Percentiles rank a stretch among this genome's conserved stretches.
phyloP scores from a whole-genome alignment of 331 rosid genomes.

The Quercus tomentella region DNA sequence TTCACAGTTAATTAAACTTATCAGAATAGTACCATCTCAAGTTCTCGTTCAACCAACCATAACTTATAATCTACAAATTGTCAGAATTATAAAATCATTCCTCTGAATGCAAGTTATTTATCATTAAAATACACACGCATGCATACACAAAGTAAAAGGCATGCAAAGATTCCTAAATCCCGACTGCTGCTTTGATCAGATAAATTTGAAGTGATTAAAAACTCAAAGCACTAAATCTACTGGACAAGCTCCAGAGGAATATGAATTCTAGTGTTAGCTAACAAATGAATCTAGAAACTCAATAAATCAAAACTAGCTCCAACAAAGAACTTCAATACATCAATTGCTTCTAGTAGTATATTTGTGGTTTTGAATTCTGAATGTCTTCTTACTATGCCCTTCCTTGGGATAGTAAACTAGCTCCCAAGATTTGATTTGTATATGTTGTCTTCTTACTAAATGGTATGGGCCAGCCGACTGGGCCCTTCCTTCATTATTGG shows the following conservation, averaged over 20 bases:
- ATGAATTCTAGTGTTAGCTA: conserved; percentile 15
- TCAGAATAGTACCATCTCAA: neutral
- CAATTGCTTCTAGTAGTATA: conserved; percentile 25
- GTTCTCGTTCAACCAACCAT: conserved; percentile 8
- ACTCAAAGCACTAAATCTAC: conserved; percentile 24
- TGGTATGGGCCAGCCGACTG: no score
- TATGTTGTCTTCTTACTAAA: no score
- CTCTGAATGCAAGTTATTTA: neutral
- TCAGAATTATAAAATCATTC: neutral
- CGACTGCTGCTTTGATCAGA: conserved; percentile 15
- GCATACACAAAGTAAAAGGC: conserved; percentile 20
- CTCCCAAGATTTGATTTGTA: no score
- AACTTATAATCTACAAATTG: neutral
- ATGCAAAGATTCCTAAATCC: conserved; percentile 8
- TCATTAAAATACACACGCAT: conserved; percentile 12
- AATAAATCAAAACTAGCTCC: conserved; percentile 44
- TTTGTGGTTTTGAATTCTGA: conserved; percentile 9
- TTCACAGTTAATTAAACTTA: neutral
- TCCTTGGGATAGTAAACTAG: no score
- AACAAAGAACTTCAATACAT: conserved; percentile 40
- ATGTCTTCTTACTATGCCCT: conserved; percentile 15
- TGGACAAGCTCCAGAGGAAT: conserved; percentile 30
- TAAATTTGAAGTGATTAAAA: conserved; percentile 14
- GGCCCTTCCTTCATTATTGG: no score
- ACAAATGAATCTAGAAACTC: conserved; percentile 28